Evolutionary conservation across 2,329 filamentous ascomycete genomes (phyloP), one percentile per base, ranked within the genome.

Genomic region (Scleromitrula shiraiana): DNA sequence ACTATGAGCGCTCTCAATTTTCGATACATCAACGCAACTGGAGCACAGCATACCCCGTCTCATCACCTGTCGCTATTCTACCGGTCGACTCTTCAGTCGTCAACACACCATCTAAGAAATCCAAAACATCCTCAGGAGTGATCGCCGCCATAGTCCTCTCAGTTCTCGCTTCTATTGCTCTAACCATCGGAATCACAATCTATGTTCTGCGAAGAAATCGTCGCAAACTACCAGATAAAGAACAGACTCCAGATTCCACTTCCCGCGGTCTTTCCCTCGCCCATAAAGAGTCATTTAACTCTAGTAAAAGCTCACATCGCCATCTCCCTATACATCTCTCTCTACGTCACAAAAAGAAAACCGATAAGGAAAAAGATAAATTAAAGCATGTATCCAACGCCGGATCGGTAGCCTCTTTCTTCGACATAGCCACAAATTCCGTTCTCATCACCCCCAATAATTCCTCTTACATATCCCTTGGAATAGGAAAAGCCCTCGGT

Each of bases 1-100:
- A 71, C 53, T 70, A 70, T 46, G 67, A 70, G 52, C 65, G 66
- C 17, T 59, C 56, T 0, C 56, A 57, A 3, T 71, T 71, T 46
- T 69, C 69, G 35, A 62, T 71, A 1, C 67, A 51, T 36, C 58
- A 59, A 40, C 49, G 57, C 22, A 52, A 52, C 29, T 61, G 58
- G 56, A 48, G 17, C 9, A 43, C 50, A 20, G 44, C 53, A 2
- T 51, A 55, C 23, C 27, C 53, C 12, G 7, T 38, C 29, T 36
- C 51, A 35, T 50, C 53, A 14, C 53, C 58, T n/a, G 46, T 41
- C 14, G 26, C 54, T 8, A 61, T 61, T 12, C 32, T 50, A 2
- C 51, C 57, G 19, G 33, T 38, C 2, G 2, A 46, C 2, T 20
- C 15, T n/a, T 26, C 46, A 17, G 30, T 12, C 30, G 30, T 15